Base-by-base conservation (phyloP, 352 stramenopile genomes). In the Hyphochytrium catenoides region DNA sequence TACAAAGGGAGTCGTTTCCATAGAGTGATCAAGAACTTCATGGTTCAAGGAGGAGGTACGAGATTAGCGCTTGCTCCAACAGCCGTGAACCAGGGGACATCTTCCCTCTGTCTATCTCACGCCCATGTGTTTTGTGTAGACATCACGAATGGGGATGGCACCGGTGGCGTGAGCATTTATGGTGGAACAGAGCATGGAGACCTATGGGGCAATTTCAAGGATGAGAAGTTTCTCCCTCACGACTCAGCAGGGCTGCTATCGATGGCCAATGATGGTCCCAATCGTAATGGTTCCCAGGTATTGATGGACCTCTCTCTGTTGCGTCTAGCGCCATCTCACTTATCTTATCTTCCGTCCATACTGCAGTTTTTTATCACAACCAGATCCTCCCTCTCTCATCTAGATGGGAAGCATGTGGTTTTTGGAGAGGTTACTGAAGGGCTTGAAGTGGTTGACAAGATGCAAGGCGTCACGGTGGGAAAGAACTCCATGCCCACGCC, bases 331-430 rank as follows among this genome's bases (percentile, higher is more conserved):
- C 28, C 17, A 15, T 23, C 24, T 15, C 4, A 8, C 27, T 23
- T 5, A 41, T 22, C 4, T 34, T 23, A 18, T 2, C 7, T 2
- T 34, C 22, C 26, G 11, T 0, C 12, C 4, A 4, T 8, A 2
- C 2, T 28, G 2, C 24, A 43, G 52, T 95, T 95, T 52, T 94
- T 95, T 50, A 88, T 95, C 32, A 93, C 77, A 17, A 70, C 56
- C 21, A 38, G 36, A 30, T 21, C 30, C n/a, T n/a, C 14, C 4
- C 30, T 29, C 27, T 3, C 37, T 14, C 74, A 91, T 46, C 57
- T 95, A 20, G 71, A 95, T 58, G 62, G 65, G 9, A 93, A 93
- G 49, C 82, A 95, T 56, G 77, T 93, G 23, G 75, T 94, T 7
- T 95, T 94, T 57, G 79, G 79, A 18, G 57, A 81, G 41, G 81